Conservation (phyloP, 768 basidiomycete genomes). For the Lactarius sp. region DNA sequence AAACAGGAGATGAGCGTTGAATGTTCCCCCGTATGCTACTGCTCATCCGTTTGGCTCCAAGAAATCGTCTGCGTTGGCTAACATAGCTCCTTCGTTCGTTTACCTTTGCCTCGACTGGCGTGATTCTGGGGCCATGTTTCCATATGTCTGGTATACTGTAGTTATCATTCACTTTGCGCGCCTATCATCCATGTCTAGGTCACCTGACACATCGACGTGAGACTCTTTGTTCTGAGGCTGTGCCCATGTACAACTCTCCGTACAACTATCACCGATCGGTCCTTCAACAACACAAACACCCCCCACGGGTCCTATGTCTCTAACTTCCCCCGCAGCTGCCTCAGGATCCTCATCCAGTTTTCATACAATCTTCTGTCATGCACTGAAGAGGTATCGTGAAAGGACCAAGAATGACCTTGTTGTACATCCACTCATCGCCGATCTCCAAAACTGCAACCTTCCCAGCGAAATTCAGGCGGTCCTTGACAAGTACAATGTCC, state of each 20-base stretch:
- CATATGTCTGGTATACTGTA: too few species aligned
- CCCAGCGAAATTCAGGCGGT: not conserved
- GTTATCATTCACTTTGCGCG: too few species aligned
- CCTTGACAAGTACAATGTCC: not conserved
- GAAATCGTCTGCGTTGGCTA: too few species aligned
- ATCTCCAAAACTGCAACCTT: not conserved
- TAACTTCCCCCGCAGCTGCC: not conserved
- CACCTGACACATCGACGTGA: too few species aligned
- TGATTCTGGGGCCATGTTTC: too few species aligned
- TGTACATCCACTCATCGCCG: not conserved
- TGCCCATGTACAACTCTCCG: not conserved
- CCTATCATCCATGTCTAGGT: too few species aligned
- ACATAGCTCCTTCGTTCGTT: too few species aligned
- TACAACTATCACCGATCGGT: not conserved
- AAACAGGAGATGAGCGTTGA: too few species aligned
- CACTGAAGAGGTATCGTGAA: not conserved
- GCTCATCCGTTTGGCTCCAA: too few species aligned
- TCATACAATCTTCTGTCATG: not conserved
- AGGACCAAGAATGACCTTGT: slow-evolving; percentile 4
- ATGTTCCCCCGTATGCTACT: too few species aligned
- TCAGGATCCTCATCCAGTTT: not conserved
- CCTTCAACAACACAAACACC: slow-evolving; percentile 26
- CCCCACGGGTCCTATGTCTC: not conserved
- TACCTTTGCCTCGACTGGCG: too few species aligned
- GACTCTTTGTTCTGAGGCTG: not conserved